These are phyloP conservation scores for Adansonia gregorii DNA, from an alignment of 441 rosid species.

Conservation along the genomic window DNA sequence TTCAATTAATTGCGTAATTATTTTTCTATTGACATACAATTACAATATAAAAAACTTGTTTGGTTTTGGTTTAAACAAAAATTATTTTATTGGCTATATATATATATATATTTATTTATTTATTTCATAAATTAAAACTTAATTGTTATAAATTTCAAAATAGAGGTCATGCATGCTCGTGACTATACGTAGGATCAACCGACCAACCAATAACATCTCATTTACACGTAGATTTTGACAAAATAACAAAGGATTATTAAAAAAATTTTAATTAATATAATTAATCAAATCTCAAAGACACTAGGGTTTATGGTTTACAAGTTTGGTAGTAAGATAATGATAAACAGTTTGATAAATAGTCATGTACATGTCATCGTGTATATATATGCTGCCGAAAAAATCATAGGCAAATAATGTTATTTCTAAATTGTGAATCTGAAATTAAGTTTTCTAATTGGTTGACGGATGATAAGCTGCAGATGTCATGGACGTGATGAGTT, in stretches of 20 bases:
- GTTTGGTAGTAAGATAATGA: slow-evolving; percentile 15
- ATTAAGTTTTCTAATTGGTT: slow-evolving; percentile 9
- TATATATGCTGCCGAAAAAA: neutral
- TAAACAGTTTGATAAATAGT: neutral
- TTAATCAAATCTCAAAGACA: neutral
- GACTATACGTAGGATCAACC: slow-evolving; percentile 38
- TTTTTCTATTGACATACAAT: slow-evolving; percentile 5
- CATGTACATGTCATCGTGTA: neutral
- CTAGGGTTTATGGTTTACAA: neutral
- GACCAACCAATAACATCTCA: slow-evolving; percentile 41
- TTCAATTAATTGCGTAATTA: neutral
- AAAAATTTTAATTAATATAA: too few species aligned
- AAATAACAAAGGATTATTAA: neutral
- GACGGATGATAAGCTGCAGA: neutral
- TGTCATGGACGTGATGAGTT: neutral
- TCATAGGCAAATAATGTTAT: neutral
- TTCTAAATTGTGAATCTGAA: neutral
- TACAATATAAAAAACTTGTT: slow-evolving; percentile 5
- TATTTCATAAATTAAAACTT: neutral
- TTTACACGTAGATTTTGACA: slow-evolving; percentile 30
- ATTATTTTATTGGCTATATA: neutral
- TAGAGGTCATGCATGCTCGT: slow-evolving; percentile 1
- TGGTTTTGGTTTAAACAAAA: neutral
- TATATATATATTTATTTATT: too few species aligned
- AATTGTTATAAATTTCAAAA: neutral